Evolutionary conservation across 1,284 basidiomycete genomes (phyloP).

Genomic region (Rhodotorula sp.): DNA sequence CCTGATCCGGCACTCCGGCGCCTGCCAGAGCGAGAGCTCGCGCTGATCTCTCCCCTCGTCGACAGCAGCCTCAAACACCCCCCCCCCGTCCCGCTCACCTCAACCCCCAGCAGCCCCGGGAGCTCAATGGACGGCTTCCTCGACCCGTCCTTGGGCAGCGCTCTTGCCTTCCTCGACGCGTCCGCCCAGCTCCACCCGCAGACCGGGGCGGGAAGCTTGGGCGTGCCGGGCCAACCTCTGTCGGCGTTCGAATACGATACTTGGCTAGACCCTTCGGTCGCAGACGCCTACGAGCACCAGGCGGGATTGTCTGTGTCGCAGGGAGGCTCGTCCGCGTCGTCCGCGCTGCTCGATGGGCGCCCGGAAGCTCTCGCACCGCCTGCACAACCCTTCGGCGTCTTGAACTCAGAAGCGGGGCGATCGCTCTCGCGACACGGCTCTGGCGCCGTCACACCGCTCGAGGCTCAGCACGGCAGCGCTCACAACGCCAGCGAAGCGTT

Average conservation of each 20-base stretch:
- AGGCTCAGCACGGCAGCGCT: neutral
- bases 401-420: too few relatives aligned
- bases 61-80: neutral
- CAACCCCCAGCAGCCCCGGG: too few relatives aligned
- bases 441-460: too few relatives aligned
- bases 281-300: constrained; percentile 4
- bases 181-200: constrained; percentile 4
- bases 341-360: constrained; percentile 4
- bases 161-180: constrained; percentile 25
- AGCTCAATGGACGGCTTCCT: constrained; percentile 24
- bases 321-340: neutral
- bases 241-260: constrained; percentile 12
- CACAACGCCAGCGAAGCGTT: too few relatives aligned
- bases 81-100: too few relatives aligned
- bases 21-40: too few relatives aligned
- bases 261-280: constrained; percentile 15
- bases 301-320: neutral
- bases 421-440: too few relatives aligned
- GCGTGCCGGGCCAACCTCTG: constrained; percentile 3
- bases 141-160: constrained; percentile 15
- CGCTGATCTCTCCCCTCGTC: neutral
- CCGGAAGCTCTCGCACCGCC: too few relatives aligned
- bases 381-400: too few relatives aligned
- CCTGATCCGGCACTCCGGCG: too few relatives aligned
- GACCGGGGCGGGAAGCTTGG: constrained; percentile 4